A percentile compares a stretch with the other conserved stretches of the same genome.
phyloP scores from a whole-genome alignment of 1,284 basidiomycete species.

The Taiwanofungus camphoratus region DNA sequence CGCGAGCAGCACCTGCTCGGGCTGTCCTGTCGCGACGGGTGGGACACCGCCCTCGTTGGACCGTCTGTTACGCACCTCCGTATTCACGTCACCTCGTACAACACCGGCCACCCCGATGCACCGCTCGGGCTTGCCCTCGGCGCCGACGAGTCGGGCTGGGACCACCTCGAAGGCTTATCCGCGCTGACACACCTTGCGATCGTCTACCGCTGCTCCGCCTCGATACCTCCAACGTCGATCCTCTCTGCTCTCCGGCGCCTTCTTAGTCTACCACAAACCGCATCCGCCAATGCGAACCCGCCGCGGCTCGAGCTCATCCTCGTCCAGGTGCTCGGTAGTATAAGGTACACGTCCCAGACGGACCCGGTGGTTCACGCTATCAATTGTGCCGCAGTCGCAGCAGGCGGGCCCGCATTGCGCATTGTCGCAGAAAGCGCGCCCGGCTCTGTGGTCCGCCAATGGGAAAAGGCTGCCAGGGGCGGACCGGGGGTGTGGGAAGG shows the following conservation, averaged over 20 bases:
- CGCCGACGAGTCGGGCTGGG: slow-evolving; percentile 18
- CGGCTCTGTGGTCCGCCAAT: slow-evolving; percentile 27
- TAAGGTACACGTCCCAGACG: slow-evolving; percentile 14
- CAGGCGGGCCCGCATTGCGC: slow-evolving; percentile 20
- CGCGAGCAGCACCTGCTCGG: slow-evolving; percentile 35
- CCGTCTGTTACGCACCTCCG: slow-evolving; percentile 31
- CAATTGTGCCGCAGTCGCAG: slow-evolving; percentile 20
- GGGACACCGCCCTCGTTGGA: slow-evolving; percentile 29
- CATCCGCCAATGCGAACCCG: slow-evolving; percentile 9
- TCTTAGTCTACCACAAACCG: slow-evolving; percentile 8
- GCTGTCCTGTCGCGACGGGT: slow-evolving; percentile 32
- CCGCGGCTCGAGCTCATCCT: slow-evolving; percentile 26
- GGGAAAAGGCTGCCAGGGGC: slow-evolving; percentile 26
- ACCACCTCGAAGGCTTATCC: slow-evolving; percentile 25
- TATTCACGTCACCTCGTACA: slow-evolving; percentile 28
- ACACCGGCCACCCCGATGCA: slow-evolving; percentile 15
- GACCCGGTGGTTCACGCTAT: slow-evolving; percentile 19
- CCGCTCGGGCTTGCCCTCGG: slow-evolving; percentile 16
- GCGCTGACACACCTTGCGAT: slow-evolving; percentile 34
- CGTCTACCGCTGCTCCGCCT: slow-evolving; percentile 24
- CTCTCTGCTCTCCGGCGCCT: slow-evolving; percentile 20
- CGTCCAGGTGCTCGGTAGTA: slow-evolving; percentile 27
- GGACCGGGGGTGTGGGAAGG: slow-evolving; percentile 26
- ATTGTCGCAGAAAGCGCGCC: slow-evolving; percentile 31
- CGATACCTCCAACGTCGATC: slow-evolving; percentile 17